Percentiles rank a stretch among this genome's conserved stretches.
These are phyloP conservation scores for Rosa chinensis DNA, from an alignment of 306 rosid genomes.

Conservation along the genomic window DNA sequence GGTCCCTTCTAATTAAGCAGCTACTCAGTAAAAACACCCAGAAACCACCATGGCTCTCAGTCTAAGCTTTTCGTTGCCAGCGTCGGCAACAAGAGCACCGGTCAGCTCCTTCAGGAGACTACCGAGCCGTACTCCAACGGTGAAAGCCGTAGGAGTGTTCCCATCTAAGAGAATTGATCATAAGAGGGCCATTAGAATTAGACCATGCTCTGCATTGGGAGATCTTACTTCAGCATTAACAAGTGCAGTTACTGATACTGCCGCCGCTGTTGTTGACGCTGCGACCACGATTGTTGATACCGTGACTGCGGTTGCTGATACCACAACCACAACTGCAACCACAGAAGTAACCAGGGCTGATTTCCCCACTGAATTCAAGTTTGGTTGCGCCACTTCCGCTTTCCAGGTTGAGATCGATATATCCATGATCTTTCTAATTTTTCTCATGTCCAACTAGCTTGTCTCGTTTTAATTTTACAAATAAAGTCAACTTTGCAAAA, in stretches of 20 bases:
- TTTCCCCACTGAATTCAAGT: neutral
- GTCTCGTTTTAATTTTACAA: neutral
- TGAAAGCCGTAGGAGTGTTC: neutral
- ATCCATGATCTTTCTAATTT: neutral
- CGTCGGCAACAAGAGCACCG: neutral
- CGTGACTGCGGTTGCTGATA: neutral
- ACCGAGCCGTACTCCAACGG: neutral
- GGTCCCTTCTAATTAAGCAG: neutral
- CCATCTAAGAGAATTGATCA: neutral
- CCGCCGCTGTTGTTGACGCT: neutral
- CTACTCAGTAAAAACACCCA: neutral
- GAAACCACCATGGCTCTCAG: neutral
- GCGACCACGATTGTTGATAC: neutral
- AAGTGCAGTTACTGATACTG: neutral
- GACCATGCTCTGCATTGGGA: neutral
- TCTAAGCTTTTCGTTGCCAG: slow-evolving; percentile 1
- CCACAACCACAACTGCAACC: neutral
- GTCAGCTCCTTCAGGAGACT: slow-evolving; percentile 1
- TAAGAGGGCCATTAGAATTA: neutral
- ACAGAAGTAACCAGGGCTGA: neutral
- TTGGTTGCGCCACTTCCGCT: slow-evolving; percentile 16
- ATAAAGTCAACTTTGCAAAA: neutral
- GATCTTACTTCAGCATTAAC: neutral
- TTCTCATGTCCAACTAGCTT: neutral
- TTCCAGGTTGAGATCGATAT: neutral